A percentile compares a stretch with the other conserved stretches of the same genome.
Conservation (phyloP, 2,329 filamentous ascomycete species). For the Spiromastix sp. region DNA sequence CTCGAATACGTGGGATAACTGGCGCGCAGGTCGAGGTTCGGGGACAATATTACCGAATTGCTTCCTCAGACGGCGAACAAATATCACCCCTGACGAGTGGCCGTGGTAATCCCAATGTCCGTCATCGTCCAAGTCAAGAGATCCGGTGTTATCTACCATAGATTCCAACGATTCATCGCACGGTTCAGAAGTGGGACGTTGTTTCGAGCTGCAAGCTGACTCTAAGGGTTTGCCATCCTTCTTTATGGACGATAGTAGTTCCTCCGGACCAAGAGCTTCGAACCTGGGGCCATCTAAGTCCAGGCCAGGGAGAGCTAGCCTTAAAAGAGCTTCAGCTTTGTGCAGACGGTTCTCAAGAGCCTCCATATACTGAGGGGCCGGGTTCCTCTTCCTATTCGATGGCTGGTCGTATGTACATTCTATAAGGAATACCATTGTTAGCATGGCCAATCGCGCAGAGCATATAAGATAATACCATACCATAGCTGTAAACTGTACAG, state of each 20-base stretch:
- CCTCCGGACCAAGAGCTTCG: conserved; percentile 62
- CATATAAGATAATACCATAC: conserved; percentile 41
- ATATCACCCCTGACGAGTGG: conserved; percentile 82
- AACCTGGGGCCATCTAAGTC: conserved; percentile 77
- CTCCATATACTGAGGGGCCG: conserved; percentile 86
- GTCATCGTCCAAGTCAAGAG: conserved; percentile 81
- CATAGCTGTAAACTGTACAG: conserved; percentile 97
- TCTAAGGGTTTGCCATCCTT: conserved; percentile 15
- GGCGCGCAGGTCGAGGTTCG: conserved; percentile 44
- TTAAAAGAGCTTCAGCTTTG: conserved; percentile 69
- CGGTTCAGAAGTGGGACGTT: conserved; percentile 24
- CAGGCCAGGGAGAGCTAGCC: conserved; percentile 70
- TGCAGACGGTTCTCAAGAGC: conserved; percentile 73
- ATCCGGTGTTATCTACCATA: conserved; percentile 89
- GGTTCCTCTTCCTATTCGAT: conserved; percentile 81
- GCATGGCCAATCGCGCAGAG: not conserved
- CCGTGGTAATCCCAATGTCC: conserved; percentile 95
- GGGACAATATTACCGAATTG: conserved; percentile 65
- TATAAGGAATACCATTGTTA: conserved; percentile 25
- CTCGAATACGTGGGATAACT: conserved; percentile 52
- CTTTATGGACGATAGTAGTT: conserved; percentile 35
- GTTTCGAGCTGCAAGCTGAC: conserved; percentile 14
- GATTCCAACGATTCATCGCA: conserved; percentile 67
- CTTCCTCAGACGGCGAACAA: conserved; percentile 75
- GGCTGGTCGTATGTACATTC: conserved; percentile 95